Evolutionary conservation across 164 flowering plant species (phyloP).

Genomic region (Sextonia rubra): DNA sequence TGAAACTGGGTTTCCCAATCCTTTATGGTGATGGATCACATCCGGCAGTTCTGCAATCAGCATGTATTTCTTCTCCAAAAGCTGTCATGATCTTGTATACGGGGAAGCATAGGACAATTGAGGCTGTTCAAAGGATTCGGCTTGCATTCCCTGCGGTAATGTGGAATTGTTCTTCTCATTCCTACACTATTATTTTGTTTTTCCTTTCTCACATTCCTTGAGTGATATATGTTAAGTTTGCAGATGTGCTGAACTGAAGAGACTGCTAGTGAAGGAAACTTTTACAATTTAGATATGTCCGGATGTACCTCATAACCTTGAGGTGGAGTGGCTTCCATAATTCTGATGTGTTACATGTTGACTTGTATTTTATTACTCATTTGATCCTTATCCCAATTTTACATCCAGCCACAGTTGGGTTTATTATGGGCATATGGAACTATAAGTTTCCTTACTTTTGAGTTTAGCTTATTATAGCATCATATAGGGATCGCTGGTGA

Average conservation of each 20-base stretch:
- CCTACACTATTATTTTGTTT: background rate
- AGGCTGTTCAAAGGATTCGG: slow-evolving; percentile 86
- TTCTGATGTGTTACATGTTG: no score
- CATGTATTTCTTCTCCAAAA: slow-evolving; percentile 94
- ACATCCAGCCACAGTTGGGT: no score
- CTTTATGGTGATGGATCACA: slow-evolving; percentile 95
- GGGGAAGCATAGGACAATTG: slow-evolving; percentile 52
- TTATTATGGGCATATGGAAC: no score
- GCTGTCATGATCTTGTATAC: slow-evolving; percentile 93
- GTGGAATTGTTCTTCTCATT: background rate
- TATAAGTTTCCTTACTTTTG: no score
- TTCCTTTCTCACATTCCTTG: background rate
- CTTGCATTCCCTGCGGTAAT: slow-evolving; percentile 82
- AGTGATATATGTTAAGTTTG: background rate
- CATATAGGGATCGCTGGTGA: no score
- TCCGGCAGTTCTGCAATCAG: slow-evolving; percentile 88
- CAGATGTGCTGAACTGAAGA: background rate
- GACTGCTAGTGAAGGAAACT: no score
- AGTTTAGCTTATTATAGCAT: no score
- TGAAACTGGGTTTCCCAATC: slow-evolving; percentile 81
- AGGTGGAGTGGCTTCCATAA: no score
- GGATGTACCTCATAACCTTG: no score
- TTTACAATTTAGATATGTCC: no score
- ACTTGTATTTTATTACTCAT: no score
- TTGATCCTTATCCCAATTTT: no score